A percentile compares a stretch with the other conserved stretches of the same genome.
phyloP scores from a whole-genome alignment of 352 stramenopile genomes.

The Globisporangium uncinulatum region DNA sequence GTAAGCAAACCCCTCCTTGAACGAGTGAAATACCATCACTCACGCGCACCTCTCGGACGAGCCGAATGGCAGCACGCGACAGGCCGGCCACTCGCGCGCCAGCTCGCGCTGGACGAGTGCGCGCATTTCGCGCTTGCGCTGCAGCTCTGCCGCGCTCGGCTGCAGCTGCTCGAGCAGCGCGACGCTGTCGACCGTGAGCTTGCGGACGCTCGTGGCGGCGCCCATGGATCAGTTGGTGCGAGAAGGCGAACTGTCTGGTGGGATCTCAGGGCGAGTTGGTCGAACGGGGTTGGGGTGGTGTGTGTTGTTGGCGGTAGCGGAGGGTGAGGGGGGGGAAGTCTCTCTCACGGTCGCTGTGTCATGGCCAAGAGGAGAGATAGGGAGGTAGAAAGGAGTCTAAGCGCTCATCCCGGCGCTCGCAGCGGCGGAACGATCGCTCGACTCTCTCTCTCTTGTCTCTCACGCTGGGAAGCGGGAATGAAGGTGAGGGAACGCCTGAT shows the following conservation, averaged over 20 bases:
- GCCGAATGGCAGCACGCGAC: background rate
- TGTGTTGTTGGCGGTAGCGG: background rate
- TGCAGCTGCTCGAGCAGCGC: slow-evolving; percentile 79
- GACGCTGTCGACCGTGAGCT: slow-evolving; percentile 78
- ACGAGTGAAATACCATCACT: slow-evolving; percentile 3
- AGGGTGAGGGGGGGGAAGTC: background rate
- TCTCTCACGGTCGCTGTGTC: background rate
- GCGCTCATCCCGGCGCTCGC: slow-evolving; percentile 1
- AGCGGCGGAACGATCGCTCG: background rate
- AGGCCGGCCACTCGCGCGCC: slow-evolving; percentile 46
- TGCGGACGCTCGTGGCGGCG: slow-evolving; percentile 70
- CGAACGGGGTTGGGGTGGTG: background rate
- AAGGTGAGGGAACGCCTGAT: background rate
- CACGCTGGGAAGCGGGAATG: background rate
- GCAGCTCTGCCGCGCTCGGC: slow-evolving; percentile 47
- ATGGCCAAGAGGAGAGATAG: background rate
- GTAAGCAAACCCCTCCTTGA: background rate
- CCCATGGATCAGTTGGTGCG: slow-evolving; percentile 39
- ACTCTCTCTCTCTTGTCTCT: slow-evolving; percentile 1
- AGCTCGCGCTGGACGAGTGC: slow-evolving; percentile 52
- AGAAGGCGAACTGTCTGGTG: background rate
- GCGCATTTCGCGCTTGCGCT: slow-evolving; percentile 40
- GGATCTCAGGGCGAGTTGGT: background rate
- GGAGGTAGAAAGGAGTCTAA: background rate
- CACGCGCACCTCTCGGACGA: background rate